Conservation (phyloP, 129 eudicot species). For the Chrysanthemum seticuspe region DNA sequence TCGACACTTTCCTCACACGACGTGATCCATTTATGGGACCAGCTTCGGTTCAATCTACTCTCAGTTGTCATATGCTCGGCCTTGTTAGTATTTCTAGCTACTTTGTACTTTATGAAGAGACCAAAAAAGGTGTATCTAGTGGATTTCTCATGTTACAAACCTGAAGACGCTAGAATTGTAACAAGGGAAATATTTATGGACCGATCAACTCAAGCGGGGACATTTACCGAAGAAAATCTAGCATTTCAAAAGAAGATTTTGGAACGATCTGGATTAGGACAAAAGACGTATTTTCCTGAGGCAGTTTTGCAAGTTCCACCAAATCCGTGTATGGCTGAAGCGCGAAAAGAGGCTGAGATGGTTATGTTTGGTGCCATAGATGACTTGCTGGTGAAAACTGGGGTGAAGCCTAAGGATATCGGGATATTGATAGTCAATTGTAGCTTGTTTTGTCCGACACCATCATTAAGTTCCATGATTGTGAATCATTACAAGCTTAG, state of each 20-base stretch:
- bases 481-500: conserved; percentile 64
- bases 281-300: conserved; percentile 66
- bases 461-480: conserved; percentile 67
- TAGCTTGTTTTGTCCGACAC: conserved; percentile 70
- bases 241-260: conserved; percentile 72
- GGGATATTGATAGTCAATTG: conserved; percentile 62
- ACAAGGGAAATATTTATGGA: conserved; percentile 57
- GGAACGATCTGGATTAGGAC: conserved; percentile 66
- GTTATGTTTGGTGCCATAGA: conserved; percentile 65
- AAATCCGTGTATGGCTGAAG: conserved; percentile 55
- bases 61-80: conserved; percentile 49
- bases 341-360: conserved; percentile 52
- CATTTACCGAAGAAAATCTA: conserved; percentile 58
- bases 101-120: conserved; percentile 65
- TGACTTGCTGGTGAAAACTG: conserved; percentile 34
- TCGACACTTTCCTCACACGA: conserved; percentile 44
- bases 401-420: conserved; percentile 60
- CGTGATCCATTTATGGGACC: conserved; percentile 46
- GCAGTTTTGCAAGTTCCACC: conserved; percentile 67
- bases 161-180: conserved; percentile 44
- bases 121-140: conserved; percentile 67
- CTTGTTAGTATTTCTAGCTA: conserved; percentile 52
- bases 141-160: conserved; percentile 71
- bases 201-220: conserved; percentile 37
- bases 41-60: conserved; percentile 57